A percentile compares a stretch with the other conserved stretches of the same genome.
These are phyloP conservation scores for Musa acuminata DNA, from an alignment of 176 grass and related monocot genomes.

Conservation along the genomic window DNA sequence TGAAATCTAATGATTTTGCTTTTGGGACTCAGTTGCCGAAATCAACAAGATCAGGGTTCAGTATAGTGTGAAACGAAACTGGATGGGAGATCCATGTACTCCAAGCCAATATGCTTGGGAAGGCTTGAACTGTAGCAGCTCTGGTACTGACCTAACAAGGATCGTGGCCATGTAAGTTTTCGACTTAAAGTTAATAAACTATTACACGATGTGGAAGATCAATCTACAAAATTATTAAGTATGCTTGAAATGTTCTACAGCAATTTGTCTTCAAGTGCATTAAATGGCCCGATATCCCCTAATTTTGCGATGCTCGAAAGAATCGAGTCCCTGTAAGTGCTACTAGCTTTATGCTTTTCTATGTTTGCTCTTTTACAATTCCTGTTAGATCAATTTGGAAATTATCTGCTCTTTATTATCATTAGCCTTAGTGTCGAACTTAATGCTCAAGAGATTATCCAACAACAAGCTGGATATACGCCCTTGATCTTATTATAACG, in stretches of 20 bases:
- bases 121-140: constrained; percentile 35
- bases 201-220: not conserved
- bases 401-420: not conserved
- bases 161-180: constrained; percentile 44
- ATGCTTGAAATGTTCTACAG: constrained; percentile 19
- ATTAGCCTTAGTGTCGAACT: not conserved
- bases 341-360: not conserved
- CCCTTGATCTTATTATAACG: not conserved
- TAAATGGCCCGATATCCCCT: constrained; percentile 34
- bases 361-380: not conserved
- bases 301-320: constrained; percentile 26
- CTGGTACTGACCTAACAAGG: constrained; percentile 23
- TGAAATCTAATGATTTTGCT: not conserved
- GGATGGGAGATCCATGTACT: constrained; percentile 57
- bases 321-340: constrained; percentile 37
- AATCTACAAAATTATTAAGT: not conserved
- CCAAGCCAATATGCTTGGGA: constrained; percentile 39
- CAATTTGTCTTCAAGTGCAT: constrained; percentile 34
- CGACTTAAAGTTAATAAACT: not conserved
- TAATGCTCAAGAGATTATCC: not conserved
- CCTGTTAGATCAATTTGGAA: not conserved
- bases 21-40: constrained; percentile 34
- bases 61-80: constrained; percentile 35
- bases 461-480: not conserved
- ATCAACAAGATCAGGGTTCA: constrained; percentile 33